These are phyloP conservation scores for Peronospora farinosa DNA, from an alignment of 352 stramenopile species.

Conservation along the genomic window DNA sequence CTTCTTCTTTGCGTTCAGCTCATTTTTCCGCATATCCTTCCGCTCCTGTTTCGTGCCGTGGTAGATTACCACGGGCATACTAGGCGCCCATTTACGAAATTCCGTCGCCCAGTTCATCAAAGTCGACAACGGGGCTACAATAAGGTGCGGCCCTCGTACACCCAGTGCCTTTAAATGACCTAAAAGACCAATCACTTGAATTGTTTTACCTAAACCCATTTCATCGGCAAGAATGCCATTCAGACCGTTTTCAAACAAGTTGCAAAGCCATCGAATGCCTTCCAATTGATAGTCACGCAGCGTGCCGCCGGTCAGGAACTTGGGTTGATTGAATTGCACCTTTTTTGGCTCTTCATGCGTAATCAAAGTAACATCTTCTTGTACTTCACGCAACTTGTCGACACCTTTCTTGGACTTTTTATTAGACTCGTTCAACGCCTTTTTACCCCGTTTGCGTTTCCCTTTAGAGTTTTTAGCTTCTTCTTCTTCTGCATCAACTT, in stretches of 20 bases:
- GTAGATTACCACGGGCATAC: constrained; percentile 96
- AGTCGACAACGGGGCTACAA: constrained; percentile 97
- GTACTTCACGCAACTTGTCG: constrained; percentile 67
- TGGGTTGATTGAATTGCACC: constrained; percentile 61
- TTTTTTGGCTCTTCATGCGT: constrained; percentile 33
- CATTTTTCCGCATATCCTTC: constrained; percentile 36
- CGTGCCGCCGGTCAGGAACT: constrained; percentile 65
- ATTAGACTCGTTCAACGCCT: constrained; percentile 1
- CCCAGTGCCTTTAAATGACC: constrained; percentile 89
- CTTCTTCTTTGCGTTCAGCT: constrained; percentile 48
- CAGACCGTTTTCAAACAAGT: constrained; percentile 95
- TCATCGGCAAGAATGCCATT: constrained; percentile 88
- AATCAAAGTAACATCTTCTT: constrained; percentile 44
- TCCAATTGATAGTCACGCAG: constrained; percentile 95
- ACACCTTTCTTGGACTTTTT: constrained; percentile 44
- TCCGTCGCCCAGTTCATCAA: constrained; percentile 96
- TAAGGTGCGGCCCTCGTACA: constrained; percentile 91
- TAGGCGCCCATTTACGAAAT: constrained; percentile 71
- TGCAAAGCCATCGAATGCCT: constrained; percentile 95
- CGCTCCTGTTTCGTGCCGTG: constrained; percentile 83
- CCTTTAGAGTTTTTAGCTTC: constrained; percentile 22
- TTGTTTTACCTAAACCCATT: constrained; percentile 89
- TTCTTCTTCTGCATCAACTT: constrained; percentile 20
- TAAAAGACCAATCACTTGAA: constrained; percentile 91
- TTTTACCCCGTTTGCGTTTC: constrained; percentile 47